Conservation (phyloP, 2,329 filamentous ascomycete genomes). For the Magnaporthales sp. region DNA sequence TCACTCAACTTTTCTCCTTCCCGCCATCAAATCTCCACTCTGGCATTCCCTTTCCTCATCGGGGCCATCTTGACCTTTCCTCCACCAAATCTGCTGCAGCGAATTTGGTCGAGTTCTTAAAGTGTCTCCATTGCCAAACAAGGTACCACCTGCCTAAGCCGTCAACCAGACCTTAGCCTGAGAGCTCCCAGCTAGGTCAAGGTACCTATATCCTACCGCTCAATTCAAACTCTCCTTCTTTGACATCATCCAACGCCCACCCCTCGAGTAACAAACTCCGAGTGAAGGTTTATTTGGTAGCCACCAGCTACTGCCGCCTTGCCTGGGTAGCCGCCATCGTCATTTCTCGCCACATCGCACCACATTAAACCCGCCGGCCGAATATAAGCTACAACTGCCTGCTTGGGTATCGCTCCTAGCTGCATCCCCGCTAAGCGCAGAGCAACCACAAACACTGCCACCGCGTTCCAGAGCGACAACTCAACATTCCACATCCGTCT, state of each 20-base stretch:
- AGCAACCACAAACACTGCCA: background rate
- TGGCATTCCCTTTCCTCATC: background rate
- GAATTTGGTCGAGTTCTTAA: background rate
- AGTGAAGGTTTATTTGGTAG: background rate
- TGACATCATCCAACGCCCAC: background rate
- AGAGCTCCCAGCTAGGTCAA: background rate
- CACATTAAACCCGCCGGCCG: background rate
- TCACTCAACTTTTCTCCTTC: background rate
- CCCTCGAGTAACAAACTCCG: background rate
- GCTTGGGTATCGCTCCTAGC: background rate
- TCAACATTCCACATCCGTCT: background rate
- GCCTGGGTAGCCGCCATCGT: background rate
- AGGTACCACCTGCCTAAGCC: background rate
- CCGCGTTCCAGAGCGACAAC: background rate
- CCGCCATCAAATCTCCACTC: background rate
- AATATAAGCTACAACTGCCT: background rate
- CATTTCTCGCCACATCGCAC: background rate
- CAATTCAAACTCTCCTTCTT: background rate
- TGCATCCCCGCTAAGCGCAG: background rate
- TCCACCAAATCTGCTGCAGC: background rate
- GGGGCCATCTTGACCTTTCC: background rate
- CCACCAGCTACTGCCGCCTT: background rate
- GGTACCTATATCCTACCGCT: background rate
- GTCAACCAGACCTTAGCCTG: background rate
- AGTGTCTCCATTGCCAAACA: background rate